Percentiles rank a stretch among this genome's conserved stretches.
Evolutionary conservation across 306 rosid species (phyloP).

Genomic region (Gastrolobium bilobum): DNA sequence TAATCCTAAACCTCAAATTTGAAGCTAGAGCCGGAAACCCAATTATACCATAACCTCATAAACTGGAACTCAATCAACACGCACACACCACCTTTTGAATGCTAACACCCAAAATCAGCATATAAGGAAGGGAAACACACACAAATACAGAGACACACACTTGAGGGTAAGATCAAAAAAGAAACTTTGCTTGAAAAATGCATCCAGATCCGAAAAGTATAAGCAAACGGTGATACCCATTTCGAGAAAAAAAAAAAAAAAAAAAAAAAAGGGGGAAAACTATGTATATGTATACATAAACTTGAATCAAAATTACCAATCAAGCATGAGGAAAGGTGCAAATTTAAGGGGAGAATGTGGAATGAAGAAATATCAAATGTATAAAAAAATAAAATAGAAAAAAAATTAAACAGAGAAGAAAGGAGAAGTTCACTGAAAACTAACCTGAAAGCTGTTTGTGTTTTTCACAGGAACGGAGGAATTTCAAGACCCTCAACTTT

Average conservation of each 20-base stretch:
- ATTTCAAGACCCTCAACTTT: not conserved
- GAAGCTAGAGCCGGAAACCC: not conserved
- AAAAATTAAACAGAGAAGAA: not conserved
- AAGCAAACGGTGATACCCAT: conserved; percentile 4
- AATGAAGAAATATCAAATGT: not conserved
- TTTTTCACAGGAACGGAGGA: not conserved
- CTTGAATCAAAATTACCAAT: not conserved
- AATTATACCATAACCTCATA: not conserved
- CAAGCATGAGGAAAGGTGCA: not conserved
- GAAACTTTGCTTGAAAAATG: conserved; percentile 8
- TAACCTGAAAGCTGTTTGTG: conserved; percentile 13
- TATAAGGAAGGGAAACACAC: not conserved
- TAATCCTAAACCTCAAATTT: conserved; percentile 5
- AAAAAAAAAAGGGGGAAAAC: not conserved
- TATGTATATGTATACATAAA: not conserved
- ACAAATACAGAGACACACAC: not conserved
- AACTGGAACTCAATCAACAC: not conserved
- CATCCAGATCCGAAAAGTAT: conserved; percentile 29
- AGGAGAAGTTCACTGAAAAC: not conserved
- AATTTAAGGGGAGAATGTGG: not conserved
- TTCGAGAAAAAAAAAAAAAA: not conserved
- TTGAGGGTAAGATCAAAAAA: conserved; percentile 35
- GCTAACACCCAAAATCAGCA: conserved; percentile 6
- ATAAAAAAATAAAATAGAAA: not conserved
- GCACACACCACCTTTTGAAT: not conserved